Conservation (phyloP, 495 filamentous ascomycete genomes). For the Chaetomium cochliodes region DNA sequence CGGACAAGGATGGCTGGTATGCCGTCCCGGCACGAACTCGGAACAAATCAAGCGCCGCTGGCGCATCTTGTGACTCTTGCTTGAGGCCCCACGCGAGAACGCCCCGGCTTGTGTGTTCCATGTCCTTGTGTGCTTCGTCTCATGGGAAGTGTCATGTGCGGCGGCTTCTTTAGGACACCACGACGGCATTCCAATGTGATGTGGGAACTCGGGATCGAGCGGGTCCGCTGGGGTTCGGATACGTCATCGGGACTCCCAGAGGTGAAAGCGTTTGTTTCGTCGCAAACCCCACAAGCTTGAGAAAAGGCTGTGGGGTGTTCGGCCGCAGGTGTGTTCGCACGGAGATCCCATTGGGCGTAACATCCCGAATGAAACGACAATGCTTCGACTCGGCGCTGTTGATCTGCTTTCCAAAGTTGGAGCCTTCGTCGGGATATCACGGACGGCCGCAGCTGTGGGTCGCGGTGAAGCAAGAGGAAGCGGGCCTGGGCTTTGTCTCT, state of each 20-base stretch:
- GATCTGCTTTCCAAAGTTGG: constrained; percentile 2
- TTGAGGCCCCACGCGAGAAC: constrained; percentile 1
- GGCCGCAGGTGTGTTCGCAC: constrained; percentile 4
- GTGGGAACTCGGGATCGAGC: not conserved
- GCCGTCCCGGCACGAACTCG: not conserved
- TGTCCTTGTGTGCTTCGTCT: constrained; percentile 1
- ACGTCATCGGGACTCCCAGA: constrained; percentile 3
- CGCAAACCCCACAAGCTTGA: not conserved
- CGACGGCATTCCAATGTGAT: not conserved
- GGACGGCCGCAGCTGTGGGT: not conserved
- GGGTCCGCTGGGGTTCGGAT: not conserved
- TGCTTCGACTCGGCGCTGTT: constrained; percentile 3
- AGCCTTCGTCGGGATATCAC: not conserved
- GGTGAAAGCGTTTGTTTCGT: not conserved
- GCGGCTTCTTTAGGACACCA: not conserved
- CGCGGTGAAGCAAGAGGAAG: not conserved
- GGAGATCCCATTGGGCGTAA: not conserved
- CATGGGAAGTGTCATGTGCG: not conserved
- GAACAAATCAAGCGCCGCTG: constrained; percentile 7
- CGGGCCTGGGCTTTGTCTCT: not conserved
- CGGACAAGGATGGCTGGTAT: constrained; percentile 10
- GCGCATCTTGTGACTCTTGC: not conserved
- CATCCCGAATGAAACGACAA: constrained; percentile 12
- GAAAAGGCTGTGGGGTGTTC: constrained; percentile 5
- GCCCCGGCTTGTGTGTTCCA: not conserved